Conservation (phyloP, 352 stramenopile genomes). For the Globisporangium uncinulatum region DNA sequence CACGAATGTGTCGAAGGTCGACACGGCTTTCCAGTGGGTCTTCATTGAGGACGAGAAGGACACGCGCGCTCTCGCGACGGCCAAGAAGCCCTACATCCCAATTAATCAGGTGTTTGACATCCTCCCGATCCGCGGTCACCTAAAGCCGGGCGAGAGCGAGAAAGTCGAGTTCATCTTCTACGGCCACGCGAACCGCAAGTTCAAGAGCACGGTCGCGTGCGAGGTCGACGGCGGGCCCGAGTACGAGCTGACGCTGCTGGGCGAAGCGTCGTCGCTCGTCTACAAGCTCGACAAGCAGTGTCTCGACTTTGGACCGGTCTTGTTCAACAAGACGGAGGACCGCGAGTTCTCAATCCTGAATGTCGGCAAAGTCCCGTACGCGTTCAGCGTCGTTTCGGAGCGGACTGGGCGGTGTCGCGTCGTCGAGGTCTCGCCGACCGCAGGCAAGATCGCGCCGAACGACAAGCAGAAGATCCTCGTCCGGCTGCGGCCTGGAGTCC, state of each 20-base stretch:
- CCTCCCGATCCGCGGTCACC: slow-evolving; percentile 82
- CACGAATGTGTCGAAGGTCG: slow-evolving; percentile 89
- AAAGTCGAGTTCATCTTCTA: slow-evolving; percentile 93
- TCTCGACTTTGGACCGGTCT: slow-evolving; percentile 91
- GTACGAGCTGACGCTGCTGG: slow-evolving; percentile 87
- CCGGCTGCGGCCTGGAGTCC: slow-evolving; percentile 83
- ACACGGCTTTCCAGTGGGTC: slow-evolving; percentile 89
- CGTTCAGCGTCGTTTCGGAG: slow-evolving; percentile 59
- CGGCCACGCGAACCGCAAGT: slow-evolving; percentile 89
- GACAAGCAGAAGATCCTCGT: slow-evolving; percentile 90
- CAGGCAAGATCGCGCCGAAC: slow-evolving; percentile 81
- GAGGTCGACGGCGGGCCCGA: slow-evolving; percentile 93
- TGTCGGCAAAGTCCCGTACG: slow-evolving; percentile 90
- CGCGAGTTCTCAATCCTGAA: slow-evolving; percentile 91
- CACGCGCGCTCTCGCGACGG: slow-evolving; percentile 35
- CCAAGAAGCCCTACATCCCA: slow-evolving; percentile 84
- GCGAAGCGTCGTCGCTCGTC: slow-evolving; percentile 89
- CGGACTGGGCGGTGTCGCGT: slow-evolving; percentile 30
- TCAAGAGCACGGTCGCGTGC: slow-evolving; percentile 84
- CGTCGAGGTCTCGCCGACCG: slow-evolving; percentile 75
- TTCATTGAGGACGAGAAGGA: slow-evolving; percentile 93
- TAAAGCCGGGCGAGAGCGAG: slow-evolving; percentile 88
- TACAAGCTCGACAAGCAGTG: slow-evolving; percentile 89
- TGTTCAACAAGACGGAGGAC: slow-evolving; percentile 92
- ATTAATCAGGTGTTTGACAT: slow-evolving; percentile 95